These are phyloP conservation scores for Aspergillus puulaauensis DNA, from an alignment of 2,329 filamentous ascomycete species.

Conservation along the genomic window DNA sequence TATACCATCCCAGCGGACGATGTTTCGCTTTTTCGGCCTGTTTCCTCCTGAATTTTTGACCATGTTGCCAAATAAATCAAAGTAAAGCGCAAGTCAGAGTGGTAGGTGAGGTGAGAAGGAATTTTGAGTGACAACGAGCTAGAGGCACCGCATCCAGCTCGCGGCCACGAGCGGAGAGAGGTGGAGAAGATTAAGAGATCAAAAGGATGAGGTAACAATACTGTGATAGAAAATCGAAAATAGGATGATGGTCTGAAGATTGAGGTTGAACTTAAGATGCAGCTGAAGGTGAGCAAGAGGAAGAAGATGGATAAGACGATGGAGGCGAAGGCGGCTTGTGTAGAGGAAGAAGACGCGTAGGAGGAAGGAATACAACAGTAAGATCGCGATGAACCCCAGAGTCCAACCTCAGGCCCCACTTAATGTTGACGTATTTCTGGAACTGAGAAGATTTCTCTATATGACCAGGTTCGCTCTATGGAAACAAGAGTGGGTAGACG, in stretches of 20 bases:
- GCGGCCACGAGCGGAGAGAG: not conserved
- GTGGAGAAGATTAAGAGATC: not conserved
- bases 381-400: not conserved
- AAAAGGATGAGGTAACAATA: not conserved
- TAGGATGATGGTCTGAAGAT: not conserved
- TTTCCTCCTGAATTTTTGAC: not conserved
- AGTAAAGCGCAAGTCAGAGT: not conserved
- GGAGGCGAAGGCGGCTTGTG: not conserved
- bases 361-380: not conserved
- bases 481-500: not conserved
- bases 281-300: not conserved
- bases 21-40: conserved; percentile 32
- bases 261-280: not conserved
- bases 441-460: not conserved
- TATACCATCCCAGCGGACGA: conserved; percentile 46
- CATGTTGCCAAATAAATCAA: not conserved
- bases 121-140: not conserved
- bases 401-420: not conserved
- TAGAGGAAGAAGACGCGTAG: not conserved
- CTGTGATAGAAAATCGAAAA: not conserved
- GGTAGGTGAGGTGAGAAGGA: conserved; percentile 12
- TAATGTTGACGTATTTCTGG: not conserved
- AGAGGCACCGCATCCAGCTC: too few relatives aligned
- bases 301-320: not conserved
- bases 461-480: not conserved